Percentiles rank a stretch among this genome's conserved stretches.
phyloP scores from a whole-genome alignment of 768 basidiomycete species.

The Xerocomellus intermedius region DNA sequence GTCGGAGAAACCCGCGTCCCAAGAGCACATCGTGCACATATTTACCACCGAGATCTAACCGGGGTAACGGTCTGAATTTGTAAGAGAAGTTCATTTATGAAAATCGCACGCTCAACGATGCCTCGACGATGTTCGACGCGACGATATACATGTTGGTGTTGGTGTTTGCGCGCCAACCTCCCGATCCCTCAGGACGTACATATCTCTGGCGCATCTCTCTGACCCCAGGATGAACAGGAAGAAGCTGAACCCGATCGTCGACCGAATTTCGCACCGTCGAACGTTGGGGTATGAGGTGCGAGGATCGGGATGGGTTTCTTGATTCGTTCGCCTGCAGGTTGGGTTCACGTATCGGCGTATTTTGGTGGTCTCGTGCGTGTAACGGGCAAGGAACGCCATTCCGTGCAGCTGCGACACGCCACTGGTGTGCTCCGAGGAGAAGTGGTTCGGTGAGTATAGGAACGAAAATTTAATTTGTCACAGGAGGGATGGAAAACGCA shows the following conservation, averaged over 20 bases:
- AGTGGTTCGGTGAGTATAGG: background rate
- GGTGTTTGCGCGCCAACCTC: background rate
- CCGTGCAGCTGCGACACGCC: background rate
- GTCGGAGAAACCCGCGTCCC: background rate
- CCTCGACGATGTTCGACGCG: background rate
- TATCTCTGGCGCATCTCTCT: background rate
- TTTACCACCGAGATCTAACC: background rate
- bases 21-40: background rate
- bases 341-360: background rate
- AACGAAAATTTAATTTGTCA: too few species aligned
- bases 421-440: constrained; percentile 7
- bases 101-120: background rate
- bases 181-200: background rate
- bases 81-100: background rate
- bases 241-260: background rate
- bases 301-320: background rate
- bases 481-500: too few species aligned
- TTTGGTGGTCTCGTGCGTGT: too few species aligned
- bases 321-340: background rate
- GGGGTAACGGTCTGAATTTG: background rate
- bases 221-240: background rate
- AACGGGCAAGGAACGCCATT: too few species aligned
- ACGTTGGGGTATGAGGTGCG: background rate
- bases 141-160: background rate
- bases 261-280: constrained; percentile 3